Percentiles rank a stretch among this genome's conserved stretches.
These are phyloP conservation scores for Botrytis galanthina DNA, from an alignment of 2,329 filamentous ascomycete species.

Conservation along the genomic window DNA sequence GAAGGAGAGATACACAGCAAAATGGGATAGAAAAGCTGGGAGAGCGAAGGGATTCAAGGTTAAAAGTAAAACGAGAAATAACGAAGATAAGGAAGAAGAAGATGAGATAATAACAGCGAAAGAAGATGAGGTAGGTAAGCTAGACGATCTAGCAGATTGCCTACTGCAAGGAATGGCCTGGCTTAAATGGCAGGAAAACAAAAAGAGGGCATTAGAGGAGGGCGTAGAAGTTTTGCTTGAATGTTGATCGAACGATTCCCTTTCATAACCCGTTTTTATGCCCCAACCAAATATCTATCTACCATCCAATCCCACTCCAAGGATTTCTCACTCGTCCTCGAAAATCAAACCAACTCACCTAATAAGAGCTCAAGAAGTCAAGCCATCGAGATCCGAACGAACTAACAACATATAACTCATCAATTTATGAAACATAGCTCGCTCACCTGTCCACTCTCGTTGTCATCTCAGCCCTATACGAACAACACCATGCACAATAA, in stretches of 20 bases:
- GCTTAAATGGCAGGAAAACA: conserved; percentile 70
- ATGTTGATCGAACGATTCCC: background rate
- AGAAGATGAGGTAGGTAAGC: conserved; percentile 49
- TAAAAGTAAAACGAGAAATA: conserved; percentile 4
- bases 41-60: conserved; percentile 33
- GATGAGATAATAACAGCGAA: conserved; percentile 25
- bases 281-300: background rate
- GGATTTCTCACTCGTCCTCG: background rate
- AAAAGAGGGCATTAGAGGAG: conserved; percentile 37
- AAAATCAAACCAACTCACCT: background rate
- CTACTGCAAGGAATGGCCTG: conserved; percentile 75
- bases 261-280: background rate
- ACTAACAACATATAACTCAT: background rate
- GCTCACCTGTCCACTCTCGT: background rate
- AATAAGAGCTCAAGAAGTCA: background rate
- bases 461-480: background rate
- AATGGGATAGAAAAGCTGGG: conserved; percentile 35
- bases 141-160: conserved; percentile 81
- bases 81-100: conserved; percentile 9
- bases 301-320: background rate
- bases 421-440: background rate
- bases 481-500: background rate
- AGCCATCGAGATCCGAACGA: background rate
- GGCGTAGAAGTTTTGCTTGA: conserved; percentile 38
- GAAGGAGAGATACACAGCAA: conserved; percentile 40